A percentile compares a stretch with the other conserved stretches of the same genome.
phyloP scores from a whole-genome alignment of 192 early-diverging fungal genomes.

The Backusella sp. region DNA sequence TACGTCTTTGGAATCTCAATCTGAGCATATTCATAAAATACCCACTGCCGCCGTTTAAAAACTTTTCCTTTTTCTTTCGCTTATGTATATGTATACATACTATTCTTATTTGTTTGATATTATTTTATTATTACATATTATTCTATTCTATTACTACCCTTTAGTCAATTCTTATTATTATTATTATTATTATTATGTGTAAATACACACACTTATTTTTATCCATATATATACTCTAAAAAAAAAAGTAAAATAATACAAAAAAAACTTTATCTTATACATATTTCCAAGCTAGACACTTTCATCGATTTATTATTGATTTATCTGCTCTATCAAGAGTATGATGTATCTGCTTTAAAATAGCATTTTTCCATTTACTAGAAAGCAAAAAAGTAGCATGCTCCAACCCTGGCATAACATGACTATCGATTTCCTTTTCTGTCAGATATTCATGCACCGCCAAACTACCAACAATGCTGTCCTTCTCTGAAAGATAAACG shows the following conservation, averaged over 20 bases:
- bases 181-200: slow-evolving; percentile 1
- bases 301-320: neutral
- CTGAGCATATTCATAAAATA: slow-evolving; percentile 3
- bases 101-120: neutral
- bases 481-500: slow-evolving; percentile 47
- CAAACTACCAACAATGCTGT: slow-evolving; percentile 40
- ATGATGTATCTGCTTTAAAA: slow-evolving; percentile 15
- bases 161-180: neutral
- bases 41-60: neutral
- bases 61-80: neutral
- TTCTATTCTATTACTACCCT: neutral
- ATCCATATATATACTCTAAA: neutral
- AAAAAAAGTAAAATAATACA: neutral
- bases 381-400: slow-evolving; percentile 46
- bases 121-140: neutral
- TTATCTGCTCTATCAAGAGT: slow-evolving; percentile 16
- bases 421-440: slow-evolving; percentile 35
- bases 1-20: slow-evolving; percentile 19
- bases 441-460: slow-evolving; percentile 39
- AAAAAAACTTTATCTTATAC: neutral
- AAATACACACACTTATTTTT: neutral
- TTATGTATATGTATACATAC: neutral
- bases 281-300: neutral
- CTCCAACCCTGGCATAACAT: slow-evolving; percentile 43
- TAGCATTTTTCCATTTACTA: slow-evolving; percentile 20